Base-by-base conservation (phyloP, 2,329 filamentous ascomycete species). In the Colletotrichum cereale region DNA sequence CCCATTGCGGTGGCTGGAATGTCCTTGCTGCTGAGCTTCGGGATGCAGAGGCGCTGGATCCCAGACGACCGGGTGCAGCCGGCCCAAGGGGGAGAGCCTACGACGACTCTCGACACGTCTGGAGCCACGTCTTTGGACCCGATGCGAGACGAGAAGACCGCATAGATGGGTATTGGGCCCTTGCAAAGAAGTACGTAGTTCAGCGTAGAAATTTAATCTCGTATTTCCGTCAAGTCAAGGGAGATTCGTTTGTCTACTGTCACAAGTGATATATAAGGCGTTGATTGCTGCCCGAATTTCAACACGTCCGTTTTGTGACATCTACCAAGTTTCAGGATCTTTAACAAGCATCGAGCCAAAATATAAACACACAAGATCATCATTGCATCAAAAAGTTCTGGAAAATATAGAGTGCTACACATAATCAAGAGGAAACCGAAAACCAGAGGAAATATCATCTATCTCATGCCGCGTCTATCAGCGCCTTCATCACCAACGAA, bases 1-100 rank as follows among this genome's bases (percentile, higher is more conserved):
- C 55, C 55, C n/a, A 29, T 57, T 6, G 55, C 38, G 7, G 55
- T 40, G 11, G 55, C 55, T 7, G n/a, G n/a, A 5, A 40, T 38
- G 11, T 57, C 55, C 3, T 40, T 57, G 14, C 2, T 57, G 8
- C n/a, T 57, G 29, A 57, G 55, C 55, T 57, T 57, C 10, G 55
- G 55, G 10, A 57, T 57, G 55, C 34, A 57, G 55, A 57, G 55
- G 6, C 55, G 55, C n/a, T 57, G 55, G 55, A 57, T 57, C 12
- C 55, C 55, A n/a, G 55, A 57, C 12, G 55, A 57, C 26, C 55
- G 55, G 55, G 34, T 40, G n/a, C 34, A 26, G n/a, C 55, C 55
- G 24, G 29, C 14, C 4, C 50, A 18, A 34, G 50, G 11, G 16
- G 55, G 3, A 1, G n/a, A 57, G 16, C n/a, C n/a, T 3, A n/a